These are phyloP conservation scores for Coemansia asiatica DNA, from an alignment of 192 early-diverging fungal species.

Conservation along the genomic window DNA sequence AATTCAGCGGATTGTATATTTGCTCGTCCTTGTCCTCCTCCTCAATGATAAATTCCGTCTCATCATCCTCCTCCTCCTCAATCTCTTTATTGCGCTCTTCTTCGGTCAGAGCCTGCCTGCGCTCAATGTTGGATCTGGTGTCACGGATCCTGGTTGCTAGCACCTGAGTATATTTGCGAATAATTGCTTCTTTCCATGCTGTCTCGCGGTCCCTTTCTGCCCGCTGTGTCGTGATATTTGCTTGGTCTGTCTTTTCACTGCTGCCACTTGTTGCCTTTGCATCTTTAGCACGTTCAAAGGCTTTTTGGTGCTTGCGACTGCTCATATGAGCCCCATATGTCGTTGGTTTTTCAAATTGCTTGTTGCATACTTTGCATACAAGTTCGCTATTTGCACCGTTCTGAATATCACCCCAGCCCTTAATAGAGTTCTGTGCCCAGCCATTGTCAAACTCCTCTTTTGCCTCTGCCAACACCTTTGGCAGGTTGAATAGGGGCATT, in stretches of 20 bases:
- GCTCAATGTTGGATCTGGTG: conserved; percentile 82
- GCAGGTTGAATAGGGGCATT: conserved; percentile 75
- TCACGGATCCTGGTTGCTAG: conserved; percentile 66
- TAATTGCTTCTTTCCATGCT: conserved; percentile 64
- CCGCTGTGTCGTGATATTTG: conserved; percentile 30
- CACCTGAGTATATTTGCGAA: conserved; percentile 62
- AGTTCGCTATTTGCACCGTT: conserved; percentile 46
- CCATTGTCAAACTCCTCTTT: conserved; percentile 59
- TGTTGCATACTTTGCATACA: conserved; percentile 77
- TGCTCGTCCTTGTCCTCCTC: conserved; percentile 82
- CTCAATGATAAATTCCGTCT: conserved; percentile 62
- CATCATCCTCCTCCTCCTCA: conserved; percentile 74
- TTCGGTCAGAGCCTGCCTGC: conserved; percentile 89
- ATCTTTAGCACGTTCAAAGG: conserved; percentile 39
- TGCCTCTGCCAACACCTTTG: conserved; percentile 54
- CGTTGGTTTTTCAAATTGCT: conserved; percentile 79
- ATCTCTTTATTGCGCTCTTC: conserved; percentile 75
- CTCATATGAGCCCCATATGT: conserved; percentile 83
- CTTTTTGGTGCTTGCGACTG: conserved; percentile 92
- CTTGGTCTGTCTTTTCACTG: conserved; percentile 15
- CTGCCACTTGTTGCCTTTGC: conserved; percentile 22
- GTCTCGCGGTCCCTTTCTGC: conserved; percentile 59
- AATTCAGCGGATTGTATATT: conserved; percentile 94
- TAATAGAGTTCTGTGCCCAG: conserved; percentile 57
- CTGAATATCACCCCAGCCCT: conserved; percentile 62